Conservation (phyloP, 2,329 filamentous ascomycete genomes). For the Aspergillus sp. region DNA sequence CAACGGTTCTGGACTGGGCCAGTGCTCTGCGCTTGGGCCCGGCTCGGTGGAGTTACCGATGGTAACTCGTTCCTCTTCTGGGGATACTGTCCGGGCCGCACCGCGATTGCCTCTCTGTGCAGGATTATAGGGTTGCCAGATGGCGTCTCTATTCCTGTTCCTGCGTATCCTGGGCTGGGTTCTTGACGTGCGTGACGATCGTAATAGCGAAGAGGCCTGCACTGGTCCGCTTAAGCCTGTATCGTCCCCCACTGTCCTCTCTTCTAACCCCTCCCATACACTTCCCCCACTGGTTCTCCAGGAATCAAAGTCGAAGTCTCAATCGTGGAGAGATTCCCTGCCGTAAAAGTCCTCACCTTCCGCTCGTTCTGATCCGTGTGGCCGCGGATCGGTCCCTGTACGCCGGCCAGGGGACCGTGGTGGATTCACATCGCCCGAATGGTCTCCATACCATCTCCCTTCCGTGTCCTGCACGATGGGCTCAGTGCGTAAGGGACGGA, state of each 20-base stretch:
- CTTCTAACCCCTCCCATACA: neutral
- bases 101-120: slow-evolving; percentile 4
- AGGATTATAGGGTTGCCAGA: slow-evolving; percentile 2
- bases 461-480: neutral
- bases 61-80: neutral
- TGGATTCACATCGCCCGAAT: neutral
- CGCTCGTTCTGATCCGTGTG: neutral
- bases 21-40: slow-evolving; percentile 1
- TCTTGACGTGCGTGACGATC: slow-evolving; percentile 1
- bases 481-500: neutral
- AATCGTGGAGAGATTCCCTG: neutral
- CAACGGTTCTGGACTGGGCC: slow-evolving; percentile 1
- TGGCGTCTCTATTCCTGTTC: slow-evolving; percentile 1
- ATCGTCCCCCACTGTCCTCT: slow-evolving; percentile 1
- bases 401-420: neutral
- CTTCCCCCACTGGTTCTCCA: neutral
- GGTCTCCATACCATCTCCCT: neutral
- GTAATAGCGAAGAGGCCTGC: neutral
- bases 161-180: neutral
- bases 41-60: neutral
- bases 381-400: neutral
- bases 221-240: slow-evolving; percentile 1
- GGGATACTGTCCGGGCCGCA: neutral
- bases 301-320: slow-evolving; percentile 1
- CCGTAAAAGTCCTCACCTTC: neutral